Evolutionary conservation across 176 grass and related monocot species (phyloP), one percentile per base, ranked within the genome.

Genomic region (Ananas comosus): DNA sequence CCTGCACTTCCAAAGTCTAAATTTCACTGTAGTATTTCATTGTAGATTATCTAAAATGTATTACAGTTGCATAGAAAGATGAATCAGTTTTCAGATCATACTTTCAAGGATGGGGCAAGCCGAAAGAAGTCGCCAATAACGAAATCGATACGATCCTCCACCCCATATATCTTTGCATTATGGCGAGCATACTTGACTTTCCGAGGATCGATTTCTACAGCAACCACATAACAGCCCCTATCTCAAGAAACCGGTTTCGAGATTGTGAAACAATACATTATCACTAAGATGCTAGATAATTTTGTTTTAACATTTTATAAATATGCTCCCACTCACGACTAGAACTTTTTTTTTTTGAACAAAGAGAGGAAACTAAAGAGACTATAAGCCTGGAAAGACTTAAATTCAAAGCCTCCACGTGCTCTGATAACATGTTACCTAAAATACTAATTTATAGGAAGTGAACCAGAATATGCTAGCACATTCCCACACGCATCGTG

Each of bases 161-260:
- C 79, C 27, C 85, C 88, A 16, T 91, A 91, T 50, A 91, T 79
- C 72, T 74, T 82, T n/a, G 84, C 85, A 19, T 85, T 91, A 64
- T 85, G 82, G 79, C 47, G 48, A 12, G 85, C 79, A 10, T 79
- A 74, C 65, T 74, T 80, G 72, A 80, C 72, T 80, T 85, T 91
- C 2, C 24, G 24, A 12, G 81, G 81, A 61, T 91, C 88, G 19
- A 91, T 87, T 21, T 91, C 88, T 70, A 87, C 79, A 42, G 85
- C 69, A 10, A 91, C 12, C 11, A 91, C 88, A 59, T 77, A 76
- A 75, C 88, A 87, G 0, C 81, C 88, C 88, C 85, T 91, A 17
- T 54, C 48, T n/a, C 58, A 22, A 18, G 7, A 64, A 11, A 42
- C 2, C 47, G 0, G 25, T 27, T 27, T 27, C 25, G 4, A 8